Conservation (phyloP, 805 yeast species). For the Maudiozyma serrabonitensis region DNA sequence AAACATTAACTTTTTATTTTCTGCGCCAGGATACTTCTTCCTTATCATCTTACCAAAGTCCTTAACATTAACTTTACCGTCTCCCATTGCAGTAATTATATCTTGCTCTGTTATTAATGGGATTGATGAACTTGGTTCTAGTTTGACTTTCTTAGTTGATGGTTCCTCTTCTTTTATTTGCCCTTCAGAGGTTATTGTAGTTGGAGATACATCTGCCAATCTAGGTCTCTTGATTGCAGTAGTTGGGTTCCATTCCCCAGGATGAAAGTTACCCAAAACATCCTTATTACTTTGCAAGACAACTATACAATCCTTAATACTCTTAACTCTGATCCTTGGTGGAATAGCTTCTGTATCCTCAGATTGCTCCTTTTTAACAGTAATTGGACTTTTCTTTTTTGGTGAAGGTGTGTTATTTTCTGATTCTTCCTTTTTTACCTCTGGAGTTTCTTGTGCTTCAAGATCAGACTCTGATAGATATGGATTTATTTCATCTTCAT, state of each 20-base stretch:
- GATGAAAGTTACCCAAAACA: constrained; percentile 57
- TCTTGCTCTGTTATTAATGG: constrained; percentile 58
- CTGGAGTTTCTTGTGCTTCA: constrained; percentile 38
- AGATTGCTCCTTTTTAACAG: constrained; percentile 7
- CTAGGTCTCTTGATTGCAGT: constrained; percentile 31
- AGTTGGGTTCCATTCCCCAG: constrained; percentile 77
- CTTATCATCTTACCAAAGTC: constrained; percentile 51
- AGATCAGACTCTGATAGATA: constrained; percentile 64
- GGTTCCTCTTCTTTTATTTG: constrained; percentile 3
- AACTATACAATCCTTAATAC: constrained; percentile 44
- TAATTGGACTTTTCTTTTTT: constrained; percentile 11
- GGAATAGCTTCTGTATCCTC: constrained; percentile 6
- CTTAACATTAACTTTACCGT: constrained; percentile 35
- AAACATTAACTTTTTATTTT: constrained; percentile 24
- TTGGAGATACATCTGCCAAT: constrained; percentile 8
- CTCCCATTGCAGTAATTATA: constrained; percentile 51
- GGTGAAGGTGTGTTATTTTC: constrained; percentile 27
- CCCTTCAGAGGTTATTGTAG: background rate
- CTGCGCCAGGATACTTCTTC: constrained; percentile 37
- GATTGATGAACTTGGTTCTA: constrained; percentile 19
- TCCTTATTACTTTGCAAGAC: constrained; percentile 55
- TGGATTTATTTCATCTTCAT: constrained; percentile 81
- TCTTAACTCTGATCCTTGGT: constrained; percentile 35
- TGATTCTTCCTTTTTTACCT: constrained; percentile 33
- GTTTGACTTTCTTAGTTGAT: constrained; percentile 33